Conservation (phyloP, 2,329 filamentous ascomycete genomes). For the Huntiella abstrusa region DNA sequence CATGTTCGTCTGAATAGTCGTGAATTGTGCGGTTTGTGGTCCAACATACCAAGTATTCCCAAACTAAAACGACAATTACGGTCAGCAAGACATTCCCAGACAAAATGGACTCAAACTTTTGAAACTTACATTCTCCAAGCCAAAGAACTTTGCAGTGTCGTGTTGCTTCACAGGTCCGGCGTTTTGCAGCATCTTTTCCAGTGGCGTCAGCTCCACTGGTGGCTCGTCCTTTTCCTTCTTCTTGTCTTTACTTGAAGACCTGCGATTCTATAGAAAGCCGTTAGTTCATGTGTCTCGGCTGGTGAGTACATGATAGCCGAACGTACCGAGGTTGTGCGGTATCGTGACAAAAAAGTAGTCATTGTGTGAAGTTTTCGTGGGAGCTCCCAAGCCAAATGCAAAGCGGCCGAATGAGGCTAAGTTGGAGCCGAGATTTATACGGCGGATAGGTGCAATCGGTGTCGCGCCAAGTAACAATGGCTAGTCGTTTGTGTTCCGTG, state of each 20-base stretch:
- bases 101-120: neutral
- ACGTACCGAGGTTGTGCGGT: constrained; percentile 8
- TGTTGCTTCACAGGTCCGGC: constrained; percentile 65
- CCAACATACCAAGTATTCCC: constrained; percentile 77
- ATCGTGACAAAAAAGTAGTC: constrained; percentile 8
- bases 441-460: too few relatives aligned
- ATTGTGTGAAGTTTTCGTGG: constrained; percentile 27
- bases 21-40: neutral
- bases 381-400: constrained; percentile 11
- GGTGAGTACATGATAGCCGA: neutral
- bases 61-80: constrained; percentile 38
- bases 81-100: constrained; percentile 19
- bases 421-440: too few relatives aligned
- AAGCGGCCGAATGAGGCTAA: too few relatives aligned
- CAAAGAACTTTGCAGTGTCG: constrained; percentile 95
- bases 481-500: too few relatives aligned
- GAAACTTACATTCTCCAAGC: constrained; percentile 77
- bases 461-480: too few relatives aligned
- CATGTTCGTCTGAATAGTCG: neutral
- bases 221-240: constrained; percentile 38
- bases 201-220: constrained; percentile 38
- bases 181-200: constrained; percentile 61
- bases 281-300: neutral
- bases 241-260: constrained; percentile 23
- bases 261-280: constrained; percentile 15